Base-by-base conservation (phyloP, 1,284 basidiomycete species). In the Apiotrichum siamense region DNA sequence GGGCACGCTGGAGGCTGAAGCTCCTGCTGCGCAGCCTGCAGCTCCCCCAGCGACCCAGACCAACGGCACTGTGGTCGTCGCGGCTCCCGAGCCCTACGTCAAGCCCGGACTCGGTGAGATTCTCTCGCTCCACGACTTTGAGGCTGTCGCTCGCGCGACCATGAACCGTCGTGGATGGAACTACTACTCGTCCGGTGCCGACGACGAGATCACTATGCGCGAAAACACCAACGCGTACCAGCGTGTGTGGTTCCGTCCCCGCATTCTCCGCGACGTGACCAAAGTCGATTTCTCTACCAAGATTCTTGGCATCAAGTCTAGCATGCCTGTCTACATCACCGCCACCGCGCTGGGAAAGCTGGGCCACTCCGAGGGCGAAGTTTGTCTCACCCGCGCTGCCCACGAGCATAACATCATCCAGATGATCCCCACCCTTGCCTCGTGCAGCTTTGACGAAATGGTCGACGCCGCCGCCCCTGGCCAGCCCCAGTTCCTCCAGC, bases 171-270 rank as follows among this genome's bases (percentile, higher is more conserved):
- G 87, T 63, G 87, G 86, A 0, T 92, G 89, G 89, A 88, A 88
- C 23, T 93, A 91, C 71, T 91, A 90, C 66, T 85, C 83, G 29
- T 87, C 85, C 44, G 89, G 88, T 13, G 83, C 88, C 12, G 88
- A 92, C 65, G 88, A 91, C 64, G 88, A 91, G 72, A 87, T 90
- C 61, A 92, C 86, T 31, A 81, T 81, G 72, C 79, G 91, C 23
- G 91, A 97, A 72, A 96, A 96, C 67, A 85, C 86, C 52, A 79
- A 82, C 43, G 89, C 88, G 0, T 97, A 86, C 68, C 88, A 90
- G 59, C 77, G 89, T 49, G 80, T 97, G 61, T 97, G 92, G 91
- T 96, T 97, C 78, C 81, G 92, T 17, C 92, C 92, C 12, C 82
- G 90, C 15, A 79, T 97, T 37, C 76, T 97, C 10, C 81, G 89